Evolutionary conservation across 257 asterid genomes (phyloP).

Genomic region (Nicotiana knightiana): DNA sequence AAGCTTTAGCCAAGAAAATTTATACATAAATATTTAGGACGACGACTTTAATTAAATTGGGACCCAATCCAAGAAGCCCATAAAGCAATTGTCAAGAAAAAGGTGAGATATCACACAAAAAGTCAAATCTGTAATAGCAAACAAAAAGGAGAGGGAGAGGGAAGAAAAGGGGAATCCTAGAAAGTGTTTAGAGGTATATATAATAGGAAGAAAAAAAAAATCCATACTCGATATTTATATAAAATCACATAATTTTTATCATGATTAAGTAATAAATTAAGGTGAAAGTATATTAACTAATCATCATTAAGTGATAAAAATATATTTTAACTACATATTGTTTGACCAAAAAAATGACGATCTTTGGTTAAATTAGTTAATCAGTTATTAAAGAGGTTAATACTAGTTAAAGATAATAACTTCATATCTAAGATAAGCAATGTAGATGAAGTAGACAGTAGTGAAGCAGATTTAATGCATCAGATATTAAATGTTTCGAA

Average conservation of each 20-base stretch:
- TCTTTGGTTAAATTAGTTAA: too few species aligned
- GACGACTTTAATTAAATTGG: conserved; percentile 16
- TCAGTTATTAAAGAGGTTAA: too few species aligned
- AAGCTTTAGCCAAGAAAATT: conserved; percentile 15
- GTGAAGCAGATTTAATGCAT: too few species aligned
- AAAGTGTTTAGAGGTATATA: background rate
- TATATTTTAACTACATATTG: background rate
- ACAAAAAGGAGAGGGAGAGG: conserved; percentile 2
- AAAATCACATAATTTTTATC: background rate
- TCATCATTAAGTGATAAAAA: background rate
- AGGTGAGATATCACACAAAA: conserved; percentile 14
- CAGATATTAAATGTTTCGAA: too few species aligned
- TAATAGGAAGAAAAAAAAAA: background rate
- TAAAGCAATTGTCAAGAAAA: conserved; percentile 4
- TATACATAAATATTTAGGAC: conserved; percentile 1
- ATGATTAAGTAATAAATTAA: background rate
- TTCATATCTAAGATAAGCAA: too few species aligned
- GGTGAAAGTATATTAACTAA: background rate
- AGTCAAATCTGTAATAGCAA: conserved; percentile 25
- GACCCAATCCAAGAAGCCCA: conserved; percentile 20
- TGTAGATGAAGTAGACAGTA: too few species aligned
- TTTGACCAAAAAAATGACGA: too few species aligned
- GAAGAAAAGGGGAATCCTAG: conserved; percentile 14
- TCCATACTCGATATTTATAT: background rate
- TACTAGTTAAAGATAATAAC: too few species aligned